A percentile compares a stretch with the other conserved stretches of the same genome.
These are phyloP conservation scores for Pelargonium exstipulatum DNA, from an alignment of 441 rosid species.

Conservation along the genomic window DNA sequence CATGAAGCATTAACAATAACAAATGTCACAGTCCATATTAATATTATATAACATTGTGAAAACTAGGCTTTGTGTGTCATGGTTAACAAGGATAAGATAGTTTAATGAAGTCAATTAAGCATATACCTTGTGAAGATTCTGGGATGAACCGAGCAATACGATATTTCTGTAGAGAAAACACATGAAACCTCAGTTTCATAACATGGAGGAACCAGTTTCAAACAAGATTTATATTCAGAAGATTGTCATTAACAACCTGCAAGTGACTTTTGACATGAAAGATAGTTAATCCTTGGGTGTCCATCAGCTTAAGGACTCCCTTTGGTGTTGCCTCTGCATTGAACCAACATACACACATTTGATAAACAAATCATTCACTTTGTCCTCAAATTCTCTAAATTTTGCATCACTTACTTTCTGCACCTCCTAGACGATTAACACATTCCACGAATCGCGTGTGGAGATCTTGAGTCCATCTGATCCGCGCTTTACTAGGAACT, in stretches of 20 bases:
- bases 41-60: neutral
- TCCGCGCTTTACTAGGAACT: conserved; percentile 25
- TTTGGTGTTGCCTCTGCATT: conserved; percentile 38
- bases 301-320: conserved; percentile 34
- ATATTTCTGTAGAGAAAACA: conserved; percentile 4
- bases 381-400: neutral
- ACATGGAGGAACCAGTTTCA: neutral
- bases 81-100: neutral
- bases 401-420: conserved; percentile 27
- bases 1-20: neutral
- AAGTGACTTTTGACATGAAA: conserved; percentile 40
- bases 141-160: conserved; percentile 8
- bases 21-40: neutral
- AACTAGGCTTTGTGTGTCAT: neutral
- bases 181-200: neutral
- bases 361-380: neutral
- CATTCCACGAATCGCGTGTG: conserved; percentile 32
- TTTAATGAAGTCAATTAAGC: neutral
- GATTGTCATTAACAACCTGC: conserved; percentile 24
- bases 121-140: conserved; percentile 22
- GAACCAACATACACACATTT: neutral
- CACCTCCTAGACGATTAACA: conserved; percentile 33
- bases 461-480: conserved; percentile 37
- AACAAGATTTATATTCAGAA: neutral
- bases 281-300: conserved; percentile 29